Conservation (phyloP, 169 alveolate species). For the Cryptosporidium felis region DNA sequence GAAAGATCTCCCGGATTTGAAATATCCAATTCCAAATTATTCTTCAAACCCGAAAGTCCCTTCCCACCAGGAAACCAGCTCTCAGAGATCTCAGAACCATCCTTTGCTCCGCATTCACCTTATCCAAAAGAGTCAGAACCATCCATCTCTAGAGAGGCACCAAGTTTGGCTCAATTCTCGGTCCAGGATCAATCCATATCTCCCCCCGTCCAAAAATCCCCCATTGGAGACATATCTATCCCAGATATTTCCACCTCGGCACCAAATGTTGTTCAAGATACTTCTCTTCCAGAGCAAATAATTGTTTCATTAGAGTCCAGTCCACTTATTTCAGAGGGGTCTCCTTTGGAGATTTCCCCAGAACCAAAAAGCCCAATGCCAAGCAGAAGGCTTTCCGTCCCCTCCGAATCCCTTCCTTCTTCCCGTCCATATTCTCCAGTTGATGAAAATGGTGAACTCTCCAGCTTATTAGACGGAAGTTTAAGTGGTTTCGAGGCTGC, state of each 20-base stretch:
- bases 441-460: conserved; percentile 11
- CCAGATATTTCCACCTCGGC: neutral
- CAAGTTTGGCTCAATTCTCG: neutral
- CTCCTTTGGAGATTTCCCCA: neutral
- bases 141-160: neutral
- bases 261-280: neutral
- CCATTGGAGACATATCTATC: too few species aligned
- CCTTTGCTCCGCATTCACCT: neutral
- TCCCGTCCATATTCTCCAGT: conserved; percentile 50
- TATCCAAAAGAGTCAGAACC: neutral
- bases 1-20: too few species aligned
- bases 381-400: conserved; percentile 18
- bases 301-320: too few species aligned
- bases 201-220: neutral
- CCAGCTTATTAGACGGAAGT: conserved; percentile 55
- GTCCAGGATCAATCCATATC: neutral
- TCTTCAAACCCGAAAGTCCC: too few species aligned
- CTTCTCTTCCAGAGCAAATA: neutral
- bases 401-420: neutral
- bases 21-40: too few species aligned
- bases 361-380: neutral
- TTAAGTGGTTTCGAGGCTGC: neutral
- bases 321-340: conserved; percentile 6
- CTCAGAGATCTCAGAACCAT: neutral
- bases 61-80: too few species aligned